Evolutionary conservation across 2,329 filamentous ascomycete species (phyloP), one percentile per base, ranked within the genome.

Genomic region (Colletotrichum limetticola): DNA sequence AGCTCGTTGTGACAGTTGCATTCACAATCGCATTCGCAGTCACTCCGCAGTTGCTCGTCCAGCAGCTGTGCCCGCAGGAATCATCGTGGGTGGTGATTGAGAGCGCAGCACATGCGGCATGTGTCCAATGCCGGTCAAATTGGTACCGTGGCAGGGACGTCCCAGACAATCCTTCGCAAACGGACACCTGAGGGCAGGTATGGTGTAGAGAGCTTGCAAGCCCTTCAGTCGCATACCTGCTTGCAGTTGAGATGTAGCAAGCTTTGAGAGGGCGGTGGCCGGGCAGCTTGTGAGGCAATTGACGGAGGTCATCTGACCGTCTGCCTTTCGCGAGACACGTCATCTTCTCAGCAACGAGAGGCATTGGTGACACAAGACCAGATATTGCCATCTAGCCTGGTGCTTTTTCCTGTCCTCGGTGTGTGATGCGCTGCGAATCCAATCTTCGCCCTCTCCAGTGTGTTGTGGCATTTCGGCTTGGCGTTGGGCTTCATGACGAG

Each of bases 11-110:
- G 30, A 26, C 26, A 59, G 62, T 58, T 24, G 55, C 26, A 59
- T 55, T 58, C 42, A 42, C 26, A 35, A 24, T 67, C 62, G 46
- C 46, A 55, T 12, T 66, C 62, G 62, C 46, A 53, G 68, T 59
- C 53, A 22, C 4, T 49, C 42, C 42, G 42, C 19, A n/a, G 42
- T 49, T 49, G 19, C n/a, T 49, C 16, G 7, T 49, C 42, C 8
- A 22, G 19, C 1, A 49, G 42, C 42, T 49, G 19, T 22, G 3
- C 19, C 37, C 7, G 19, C 7, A 22, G 42, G 19, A n/a, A 22
- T 49, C 8, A 11, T 49, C 8, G 19, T 49, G 19, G 9, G 8
- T n/a, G 16, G 16, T 8, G 1, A 1, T 49, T 19, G 42, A 49
- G 3, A 11, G 7, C 7, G 7, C n/a, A 22, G 42, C 19, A 49